phyloP scores from a whole-genome alignment of 2,329 filamentous ascomycete genomes.

The Venturia carpophila region DNA sequence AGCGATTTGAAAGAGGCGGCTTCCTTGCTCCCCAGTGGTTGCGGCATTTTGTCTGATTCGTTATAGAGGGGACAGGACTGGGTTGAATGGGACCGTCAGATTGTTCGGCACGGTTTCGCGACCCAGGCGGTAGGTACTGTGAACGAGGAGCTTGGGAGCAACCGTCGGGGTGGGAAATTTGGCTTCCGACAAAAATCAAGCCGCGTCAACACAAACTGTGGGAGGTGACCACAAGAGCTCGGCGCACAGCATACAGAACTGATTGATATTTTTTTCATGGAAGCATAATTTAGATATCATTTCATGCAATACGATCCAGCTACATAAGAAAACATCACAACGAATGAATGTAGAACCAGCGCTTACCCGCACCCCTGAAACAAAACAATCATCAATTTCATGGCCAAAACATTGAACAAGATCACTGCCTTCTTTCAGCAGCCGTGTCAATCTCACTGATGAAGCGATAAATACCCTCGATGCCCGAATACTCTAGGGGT shows the following conservation, averaged over 20 bases:
- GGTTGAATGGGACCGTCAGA: background rate
- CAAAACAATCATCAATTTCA: background rate
- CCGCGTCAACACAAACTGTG: background rate
- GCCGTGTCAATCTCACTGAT: constrained; percentile 53
- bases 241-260: no score
- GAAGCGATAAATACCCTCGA: constrained; percentile 60
- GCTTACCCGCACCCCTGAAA: background rate
- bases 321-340: background rate
- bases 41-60: constrained; percentile 48
- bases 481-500: constrained; percentile 52
- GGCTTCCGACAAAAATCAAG: background rate
- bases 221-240: no score
- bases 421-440: constrained; percentile 23
- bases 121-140: background rate
- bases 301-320: background rate
- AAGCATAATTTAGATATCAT: background rate
- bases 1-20: constrained; percentile 88
- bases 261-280: no score
- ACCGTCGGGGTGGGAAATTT: background rate
- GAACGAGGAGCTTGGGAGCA: background rate
- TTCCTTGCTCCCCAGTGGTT: constrained; percentile 63
- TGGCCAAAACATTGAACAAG: background rate
- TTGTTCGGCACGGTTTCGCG: background rate
- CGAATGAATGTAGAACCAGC: background rate
- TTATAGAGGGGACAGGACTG: background rate